phyloP scores from a whole-genome alignment of 306 rosid species.

The Acacia acuminata region DNA sequence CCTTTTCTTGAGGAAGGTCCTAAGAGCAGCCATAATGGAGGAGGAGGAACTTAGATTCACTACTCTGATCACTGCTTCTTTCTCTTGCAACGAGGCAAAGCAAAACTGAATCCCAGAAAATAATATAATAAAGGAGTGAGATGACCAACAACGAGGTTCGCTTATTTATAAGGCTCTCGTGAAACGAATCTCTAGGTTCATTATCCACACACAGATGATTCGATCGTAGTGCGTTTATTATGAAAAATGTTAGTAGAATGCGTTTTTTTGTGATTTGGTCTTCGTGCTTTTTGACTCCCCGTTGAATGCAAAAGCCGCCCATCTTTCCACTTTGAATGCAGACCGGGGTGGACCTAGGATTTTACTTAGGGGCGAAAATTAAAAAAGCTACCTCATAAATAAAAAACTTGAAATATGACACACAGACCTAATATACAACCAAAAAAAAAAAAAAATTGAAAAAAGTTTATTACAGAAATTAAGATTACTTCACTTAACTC shows the following conservation, averaged over 20 bases:
- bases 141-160: background rate
- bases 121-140: background rate
- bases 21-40: conserved; percentile 56
- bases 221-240: no score
- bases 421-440: no score
- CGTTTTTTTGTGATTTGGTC: background rate
- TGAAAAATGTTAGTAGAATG: background rate
- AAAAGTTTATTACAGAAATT: no score
- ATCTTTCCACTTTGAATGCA: no score
- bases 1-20: conserved; percentile 48
- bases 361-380: no score
- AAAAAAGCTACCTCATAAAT: no score
- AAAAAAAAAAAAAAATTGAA: no score
- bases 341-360: no score
- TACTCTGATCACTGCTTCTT: background rate
- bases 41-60: background rate
- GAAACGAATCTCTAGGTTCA: background rate
- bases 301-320: no score
- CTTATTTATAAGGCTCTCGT: background rate
- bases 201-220: background rate
- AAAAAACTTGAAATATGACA: no score
- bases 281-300: background rate
- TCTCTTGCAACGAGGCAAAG: background rate
- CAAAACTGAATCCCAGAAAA: background rate
- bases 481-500: no score